Evolutionary conservation across 805 yeast species (phyloP).

Genomic region (Zygoascus bituminiphila): DNA sequence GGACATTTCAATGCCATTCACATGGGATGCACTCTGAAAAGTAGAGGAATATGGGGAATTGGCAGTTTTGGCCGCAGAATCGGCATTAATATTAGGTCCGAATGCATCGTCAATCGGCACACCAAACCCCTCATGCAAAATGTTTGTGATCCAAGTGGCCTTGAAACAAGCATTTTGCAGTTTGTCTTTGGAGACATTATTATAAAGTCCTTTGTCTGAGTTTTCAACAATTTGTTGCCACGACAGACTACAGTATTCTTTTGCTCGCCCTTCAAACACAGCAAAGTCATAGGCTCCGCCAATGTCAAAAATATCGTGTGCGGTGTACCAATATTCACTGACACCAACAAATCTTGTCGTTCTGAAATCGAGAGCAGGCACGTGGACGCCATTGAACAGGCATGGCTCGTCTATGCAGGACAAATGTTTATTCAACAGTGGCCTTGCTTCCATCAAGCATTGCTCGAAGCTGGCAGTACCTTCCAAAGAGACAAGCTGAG

Average conservation of each 20-base stretch:
- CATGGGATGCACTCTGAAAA: constrained; percentile 72
- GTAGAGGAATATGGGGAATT: constrained; percentile 36
- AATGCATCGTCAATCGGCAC: constrained; percentile 44
- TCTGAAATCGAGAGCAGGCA: constrained; percentile 74
- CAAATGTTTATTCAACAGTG: constrained; percentile 63
- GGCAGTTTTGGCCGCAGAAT: constrained; percentile 17
- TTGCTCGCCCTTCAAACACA: constrained; percentile 56
- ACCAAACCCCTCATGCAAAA: constrained; percentile 87
- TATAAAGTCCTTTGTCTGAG: constrained; percentile 47
- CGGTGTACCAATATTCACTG: constrained; percentile 96
- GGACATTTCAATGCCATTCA: constrained; percentile 77
- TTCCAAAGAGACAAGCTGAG: constrained; percentile 32
- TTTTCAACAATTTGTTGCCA: constrained; percentile 52
- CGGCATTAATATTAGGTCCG: constrained; percentile 20
- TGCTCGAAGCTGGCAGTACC: constrained; percentile 77
- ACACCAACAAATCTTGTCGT: constrained; percentile 84
- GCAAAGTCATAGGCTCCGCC: constrained; percentile 83
- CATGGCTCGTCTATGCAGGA: constrained; percentile 89
- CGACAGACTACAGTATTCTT: constrained; percentile 63
- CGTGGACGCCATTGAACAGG: constrained; percentile 90
- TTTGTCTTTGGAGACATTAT: constrained; percentile 46
- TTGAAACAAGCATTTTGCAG: constrained; percentile 82
- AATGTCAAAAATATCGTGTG: constrained; percentile 80
- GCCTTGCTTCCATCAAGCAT: constrained; percentile 67
- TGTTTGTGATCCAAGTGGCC: constrained; percentile 86